Evolutionary conservation across 2,329 filamentous ascomycete species (phyloP).

Genomic region (Trichoderma aggressivum): DNA sequence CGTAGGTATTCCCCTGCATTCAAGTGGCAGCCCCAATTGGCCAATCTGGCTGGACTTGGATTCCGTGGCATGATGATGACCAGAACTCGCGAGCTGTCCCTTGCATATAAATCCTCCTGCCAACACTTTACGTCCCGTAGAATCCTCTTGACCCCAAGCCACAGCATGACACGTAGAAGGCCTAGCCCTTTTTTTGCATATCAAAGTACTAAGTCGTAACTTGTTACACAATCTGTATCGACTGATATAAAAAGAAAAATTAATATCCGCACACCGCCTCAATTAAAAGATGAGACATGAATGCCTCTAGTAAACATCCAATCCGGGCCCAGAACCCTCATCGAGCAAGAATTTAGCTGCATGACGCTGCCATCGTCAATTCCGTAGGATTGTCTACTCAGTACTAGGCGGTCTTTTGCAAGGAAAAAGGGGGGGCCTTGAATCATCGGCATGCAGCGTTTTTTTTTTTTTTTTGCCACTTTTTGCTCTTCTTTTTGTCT

Average conservation of each 20-base stretch:
- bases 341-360: background rate
- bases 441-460: background rate
- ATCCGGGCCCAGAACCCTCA: background rate
- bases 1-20: background rate
- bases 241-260: background rate
- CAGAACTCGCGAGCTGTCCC: background rate
- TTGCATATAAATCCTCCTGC: conserved; percentile 8
- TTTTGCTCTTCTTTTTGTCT: too few species aligned
- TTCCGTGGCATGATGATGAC: background rate
- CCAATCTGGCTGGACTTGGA: background rate
- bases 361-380: background rate
- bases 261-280: background rate
- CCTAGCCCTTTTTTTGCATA: background rate
- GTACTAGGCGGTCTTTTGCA: background rate
- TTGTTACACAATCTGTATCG: background rate
- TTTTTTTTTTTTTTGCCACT: background rate
- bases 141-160: background rate
- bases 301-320: background rate
- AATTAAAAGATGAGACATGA: background rate
- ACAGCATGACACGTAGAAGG: conserved; percentile 6
- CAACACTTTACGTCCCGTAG: conserved; percentile 8
- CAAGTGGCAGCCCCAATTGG: background rate
- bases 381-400: background rate
- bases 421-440: background rate
- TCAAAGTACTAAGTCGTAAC: background rate